These are phyloP conservation scores for Lenzites betulinus DNA, from an alignment of 768 basidiomycete species.

Conservation along the genomic window DNA sequence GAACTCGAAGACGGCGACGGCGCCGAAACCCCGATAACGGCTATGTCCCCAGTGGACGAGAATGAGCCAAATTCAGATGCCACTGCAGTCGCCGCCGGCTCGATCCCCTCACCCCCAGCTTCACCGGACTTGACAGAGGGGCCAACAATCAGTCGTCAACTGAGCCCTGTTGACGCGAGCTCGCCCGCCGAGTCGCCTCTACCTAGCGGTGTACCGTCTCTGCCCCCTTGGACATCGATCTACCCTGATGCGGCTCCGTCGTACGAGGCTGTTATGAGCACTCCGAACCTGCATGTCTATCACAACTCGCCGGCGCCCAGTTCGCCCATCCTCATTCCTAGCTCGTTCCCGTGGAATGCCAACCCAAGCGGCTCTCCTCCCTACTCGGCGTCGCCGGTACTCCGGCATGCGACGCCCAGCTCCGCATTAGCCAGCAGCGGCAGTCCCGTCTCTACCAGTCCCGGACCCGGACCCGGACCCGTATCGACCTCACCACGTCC, in stretches of 20 bases:
- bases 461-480: background rate
- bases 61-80: background rate
- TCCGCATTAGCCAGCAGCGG: background rate
- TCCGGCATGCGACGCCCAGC: background rate
- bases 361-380: background rate
- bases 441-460: background rate
- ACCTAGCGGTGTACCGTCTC: background rate
- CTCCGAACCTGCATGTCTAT: constrained; percentile 8
- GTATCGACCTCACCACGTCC: background rate
- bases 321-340: constrained; percentile 3
- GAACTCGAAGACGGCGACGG: constrained; percentile 19
- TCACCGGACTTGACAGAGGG: background rate
- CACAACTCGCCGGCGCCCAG: background rate
- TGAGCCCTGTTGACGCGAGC: background rate
- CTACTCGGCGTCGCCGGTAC: no score
- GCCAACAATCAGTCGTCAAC: background rate
- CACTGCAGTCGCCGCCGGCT: background rate
- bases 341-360: background rate
- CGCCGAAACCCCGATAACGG: constrained; percentile 11
- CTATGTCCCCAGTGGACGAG: constrained; percentile 18
- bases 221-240: background rate
- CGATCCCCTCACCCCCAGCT: background rate
- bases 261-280: constrained; percentile 16
- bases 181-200: background rate
- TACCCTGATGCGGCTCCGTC: constrained; percentile 13